Percentiles rank a stretch among this genome's conserved stretches.
Evolutionary conservation across 2,329 filamentous ascomycete genomes (phyloP).

Genomic region (Alternaria ventricosa): DNA sequence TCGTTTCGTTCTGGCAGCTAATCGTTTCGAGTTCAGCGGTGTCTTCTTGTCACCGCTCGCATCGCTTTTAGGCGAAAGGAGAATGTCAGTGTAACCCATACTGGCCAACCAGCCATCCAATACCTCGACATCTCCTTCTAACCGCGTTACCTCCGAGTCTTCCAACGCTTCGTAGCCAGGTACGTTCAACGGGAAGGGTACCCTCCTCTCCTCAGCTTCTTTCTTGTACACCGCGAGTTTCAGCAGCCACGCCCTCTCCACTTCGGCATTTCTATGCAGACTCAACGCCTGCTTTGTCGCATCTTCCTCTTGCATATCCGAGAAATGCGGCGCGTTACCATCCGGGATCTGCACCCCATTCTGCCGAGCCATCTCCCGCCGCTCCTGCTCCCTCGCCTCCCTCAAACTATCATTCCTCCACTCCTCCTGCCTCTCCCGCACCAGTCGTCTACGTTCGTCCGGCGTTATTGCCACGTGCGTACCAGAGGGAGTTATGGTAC

Average conservation of each 20-base stretch:
- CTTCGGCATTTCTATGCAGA: neutral
- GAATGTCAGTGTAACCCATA: neutral
- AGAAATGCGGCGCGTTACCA: neutral
- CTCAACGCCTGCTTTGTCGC: neutral
- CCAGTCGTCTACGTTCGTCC: neutral
- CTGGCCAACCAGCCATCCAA: neutral
- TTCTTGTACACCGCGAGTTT: neutral
- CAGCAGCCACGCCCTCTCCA: neutral
- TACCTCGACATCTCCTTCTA: neutral
- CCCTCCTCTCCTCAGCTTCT: rapidly evolving
- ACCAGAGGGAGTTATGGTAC: neutral
- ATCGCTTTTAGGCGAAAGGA: rapidly evolving
- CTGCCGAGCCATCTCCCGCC: neutral
- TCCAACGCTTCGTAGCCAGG: neutral
- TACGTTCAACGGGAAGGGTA: neutral
- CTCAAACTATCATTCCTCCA: neutral
- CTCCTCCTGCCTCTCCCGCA: neutral
- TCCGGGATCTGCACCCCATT: neutral
- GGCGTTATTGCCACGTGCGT: neutral
- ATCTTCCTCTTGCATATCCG: neutral
- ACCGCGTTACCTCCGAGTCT: neutral
- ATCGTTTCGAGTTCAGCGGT: neutral
- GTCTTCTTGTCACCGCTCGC: neutral
- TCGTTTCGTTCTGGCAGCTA: neutral
- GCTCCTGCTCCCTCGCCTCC: neutral